phyloP scores from a whole-genome alignment of 2,329 filamentous ascomycete genomes.

The Ophiocordyceps polyrhachis-furcata region DNA sequence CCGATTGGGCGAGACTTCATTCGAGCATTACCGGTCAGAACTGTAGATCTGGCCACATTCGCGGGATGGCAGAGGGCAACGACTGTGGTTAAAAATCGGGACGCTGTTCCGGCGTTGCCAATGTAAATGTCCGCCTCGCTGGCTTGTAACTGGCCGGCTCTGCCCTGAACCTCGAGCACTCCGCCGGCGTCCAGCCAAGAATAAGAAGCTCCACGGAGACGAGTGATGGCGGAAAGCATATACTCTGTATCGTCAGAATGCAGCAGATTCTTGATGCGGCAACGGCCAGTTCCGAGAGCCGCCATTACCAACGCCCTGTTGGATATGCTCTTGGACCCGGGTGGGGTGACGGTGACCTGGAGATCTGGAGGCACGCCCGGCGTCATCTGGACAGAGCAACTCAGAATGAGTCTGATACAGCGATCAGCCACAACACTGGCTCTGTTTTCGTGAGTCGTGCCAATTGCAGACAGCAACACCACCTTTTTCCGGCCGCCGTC shows the following conservation, averaged over 20 bases:
- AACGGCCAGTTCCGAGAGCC: slow-evolving; percentile 70
- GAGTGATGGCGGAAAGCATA: slow-evolving; percentile 83
- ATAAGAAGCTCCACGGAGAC: slow-evolving; percentile 72
- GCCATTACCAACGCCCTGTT: slow-evolving; percentile 90
- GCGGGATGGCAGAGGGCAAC: slow-evolving; percentile 61
- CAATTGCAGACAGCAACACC: slow-evolving; percentile 78
- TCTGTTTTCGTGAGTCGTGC: slow-evolving; percentile 68
- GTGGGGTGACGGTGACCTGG: slow-evolving; percentile 62
- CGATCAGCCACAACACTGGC: slow-evolving; percentile 80
- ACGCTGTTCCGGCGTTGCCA: slow-evolving; percentile 91
- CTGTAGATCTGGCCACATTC: slow-evolving; percentile 40
- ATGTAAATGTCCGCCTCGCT: slow-evolving; percentile 67
- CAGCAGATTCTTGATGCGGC: slow-evolving; percentile 76
- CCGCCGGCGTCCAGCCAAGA: slow-evolving; percentile 92
- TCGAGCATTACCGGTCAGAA: slow-evolving; percentile 81
- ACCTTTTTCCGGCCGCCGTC: slow-evolving; percentile 91
- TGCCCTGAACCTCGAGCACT: slow-evolving; percentile 72
- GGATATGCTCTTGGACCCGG: slow-evolving; percentile 94
- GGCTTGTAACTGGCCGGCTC: slow-evolving; percentile 68
- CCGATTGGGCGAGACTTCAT: slow-evolving; percentile 96
- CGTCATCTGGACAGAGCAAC: slow-evolving; percentile 54
- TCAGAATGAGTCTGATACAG: slow-evolving; percentile 67
- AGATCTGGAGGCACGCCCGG: slow-evolving; percentile 50
- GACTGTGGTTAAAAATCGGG: slow-evolving; percentile 84
- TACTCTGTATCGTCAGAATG: slow-evolving; percentile 95